Percentiles rank a stretch among this genome's conserved stretches.
phyloP scores from a whole-genome alignment of 345 rosid genomes.

The Eucalyptus regnans region DNA sequence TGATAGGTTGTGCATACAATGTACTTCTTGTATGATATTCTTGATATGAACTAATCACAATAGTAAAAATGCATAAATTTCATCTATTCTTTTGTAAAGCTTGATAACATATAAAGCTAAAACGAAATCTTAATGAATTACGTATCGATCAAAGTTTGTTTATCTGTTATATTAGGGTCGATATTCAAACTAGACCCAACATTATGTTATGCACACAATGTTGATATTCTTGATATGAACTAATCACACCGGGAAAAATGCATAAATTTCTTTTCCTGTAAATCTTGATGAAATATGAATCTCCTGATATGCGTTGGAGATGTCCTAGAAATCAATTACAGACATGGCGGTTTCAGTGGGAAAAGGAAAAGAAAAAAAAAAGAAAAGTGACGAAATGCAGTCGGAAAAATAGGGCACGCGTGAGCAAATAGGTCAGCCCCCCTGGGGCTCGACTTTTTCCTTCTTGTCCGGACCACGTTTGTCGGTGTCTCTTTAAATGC shows the following conservation, averaged over 20 bases:
- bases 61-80: background rate
- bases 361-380: background rate
- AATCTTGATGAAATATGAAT: background rate
- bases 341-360: background rate
- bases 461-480: slow-evolving; percentile 3
- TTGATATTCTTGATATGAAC: background rate
- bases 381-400: background rate
- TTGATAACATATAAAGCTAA: background rate
- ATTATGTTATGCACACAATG: background rate
- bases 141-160: too few relatives aligned
- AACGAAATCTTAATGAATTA: accelerated
- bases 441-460: background rate
- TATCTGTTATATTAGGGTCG: background rate
- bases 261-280: background rate
- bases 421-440: slow-evolving; percentile 22
- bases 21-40: background rate
- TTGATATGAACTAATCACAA: background rate
- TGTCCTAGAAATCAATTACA: background rate
- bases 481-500: background rate
- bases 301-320: background rate
- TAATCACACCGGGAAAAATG: background rate
- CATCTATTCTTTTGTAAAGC: background rate
- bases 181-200: background rate
- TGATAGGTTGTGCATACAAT: background rate
- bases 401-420: slow-evolving; percentile 18